Conservation (phyloP, 352 stramenopile species). For the Phytophthora multivora region DNA sequence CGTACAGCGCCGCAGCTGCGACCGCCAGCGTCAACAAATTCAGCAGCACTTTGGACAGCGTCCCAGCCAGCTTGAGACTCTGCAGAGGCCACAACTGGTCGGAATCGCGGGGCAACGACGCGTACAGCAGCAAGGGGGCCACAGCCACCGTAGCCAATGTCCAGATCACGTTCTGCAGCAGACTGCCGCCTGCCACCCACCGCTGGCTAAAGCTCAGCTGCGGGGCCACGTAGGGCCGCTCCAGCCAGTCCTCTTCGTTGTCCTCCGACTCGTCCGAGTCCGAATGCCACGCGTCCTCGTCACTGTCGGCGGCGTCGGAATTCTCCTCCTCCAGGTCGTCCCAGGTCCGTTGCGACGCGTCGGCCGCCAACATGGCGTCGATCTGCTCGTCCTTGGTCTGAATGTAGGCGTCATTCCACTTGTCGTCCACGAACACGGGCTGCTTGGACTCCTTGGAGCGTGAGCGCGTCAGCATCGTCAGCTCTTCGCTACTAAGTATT, state of each 20-base stretch:
- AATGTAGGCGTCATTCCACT: constrained; percentile 87
- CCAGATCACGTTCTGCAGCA: constrained; percentile 63
- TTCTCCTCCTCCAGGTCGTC: constrained; percentile 52
- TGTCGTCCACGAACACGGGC: constrained; percentile 82
- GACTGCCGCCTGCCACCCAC: constrained; percentile 38
- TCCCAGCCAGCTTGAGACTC: constrained; percentile 30
- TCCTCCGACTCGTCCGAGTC: constrained; percentile 44
- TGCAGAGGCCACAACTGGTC: constrained; percentile 43
- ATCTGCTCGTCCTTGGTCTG: constrained; percentile 86
- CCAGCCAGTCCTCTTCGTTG: constrained; percentile 22
- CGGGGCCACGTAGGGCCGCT: background rate
- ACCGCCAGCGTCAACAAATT: constrained; percentile 42
- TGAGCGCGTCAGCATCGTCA: constrained; percentile 74
- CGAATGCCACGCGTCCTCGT: constrained; percentile 41
- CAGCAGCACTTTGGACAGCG: constrained; percentile 41
- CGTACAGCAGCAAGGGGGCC: constrained; percentile 58
- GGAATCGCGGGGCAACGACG: constrained; percentile 20
- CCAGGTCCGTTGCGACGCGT: constrained; percentile 52
- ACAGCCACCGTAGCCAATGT: constrained; percentile 47
- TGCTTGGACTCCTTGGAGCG: constrained; percentile 64
- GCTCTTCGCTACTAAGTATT: background rate
- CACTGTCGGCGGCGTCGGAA: constrained; percentile 34
- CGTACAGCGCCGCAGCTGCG: constrained; percentile 27
- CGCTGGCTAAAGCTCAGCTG: constrained; percentile 21
- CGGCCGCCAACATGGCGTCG: constrained; percentile 63